Conservation (phyloP, 495 filamentous ascomycete genomes). For the Aspergillus sclerotioniger region DNA sequence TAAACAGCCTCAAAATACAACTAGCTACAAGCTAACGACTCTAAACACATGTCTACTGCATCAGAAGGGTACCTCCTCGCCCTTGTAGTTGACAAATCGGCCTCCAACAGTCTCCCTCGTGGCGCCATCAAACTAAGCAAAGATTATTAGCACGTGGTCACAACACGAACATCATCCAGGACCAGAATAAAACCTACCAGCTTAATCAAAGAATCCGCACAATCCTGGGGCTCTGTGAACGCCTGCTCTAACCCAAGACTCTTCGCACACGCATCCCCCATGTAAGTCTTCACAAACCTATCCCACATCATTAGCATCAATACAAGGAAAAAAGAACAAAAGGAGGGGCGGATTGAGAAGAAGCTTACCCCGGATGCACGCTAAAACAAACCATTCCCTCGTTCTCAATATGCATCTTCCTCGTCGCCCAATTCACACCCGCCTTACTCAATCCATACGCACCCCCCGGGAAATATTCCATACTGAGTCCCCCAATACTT, state of each 20-base stretch:
- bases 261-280: neutral
- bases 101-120: constrained; percentile 1
- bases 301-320: neutral
- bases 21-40: no score
- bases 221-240: neutral
- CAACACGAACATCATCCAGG: neutral
- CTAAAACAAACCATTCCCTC: neutral
- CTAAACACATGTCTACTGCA: no score
- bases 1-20: no score
- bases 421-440: neutral
- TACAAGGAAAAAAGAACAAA: neutral
- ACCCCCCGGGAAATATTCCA: neutral
- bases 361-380: constrained; percentile 2
- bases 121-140: neutral
- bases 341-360: neutral
- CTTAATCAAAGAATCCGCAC: neutral
- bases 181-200: neutral
- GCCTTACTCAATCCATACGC: constrained; percentile 1
- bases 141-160: neutral
- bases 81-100: neutral
- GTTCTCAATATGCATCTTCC: constrained; percentile 7
- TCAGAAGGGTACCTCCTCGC: neutral
- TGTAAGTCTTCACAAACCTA: constrained; percentile 1
- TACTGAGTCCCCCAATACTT: neutral
- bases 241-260: neutral